Base-by-base conservation (phyloP, 2,329 filamentous ascomycete species). In the Aschersonia sp. region DNA sequence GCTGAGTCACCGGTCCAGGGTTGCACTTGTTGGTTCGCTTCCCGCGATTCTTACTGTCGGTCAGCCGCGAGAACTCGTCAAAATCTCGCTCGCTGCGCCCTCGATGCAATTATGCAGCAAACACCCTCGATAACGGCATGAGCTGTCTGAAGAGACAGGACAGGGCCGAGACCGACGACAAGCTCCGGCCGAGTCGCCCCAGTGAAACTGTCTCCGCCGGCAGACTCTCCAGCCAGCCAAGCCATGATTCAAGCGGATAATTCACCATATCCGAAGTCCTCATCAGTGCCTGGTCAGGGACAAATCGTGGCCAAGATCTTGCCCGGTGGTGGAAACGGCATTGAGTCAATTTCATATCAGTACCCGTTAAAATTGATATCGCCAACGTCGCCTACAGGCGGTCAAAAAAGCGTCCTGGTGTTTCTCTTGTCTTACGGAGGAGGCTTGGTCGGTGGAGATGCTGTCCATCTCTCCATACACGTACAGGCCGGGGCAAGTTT, bases 371-470 rank as follows among this genome's bases (percentile, higher is more conserved):
- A 98, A 64, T 76, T 98, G 49, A 86, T 98, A 51, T 84, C 88
- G 0, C 87, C 90, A 11, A 51, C 45, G 1, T 74, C 81, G 11
- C 77, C 83, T 9, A 70, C 81, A 5, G 72, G 74, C 44, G 69
- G 76, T 41, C 74, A 81, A 48, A 72, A 75, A 53, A 85, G 85
- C 48, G 74, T 88, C 7, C 77, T 92, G 32, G 81, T 95, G 41
- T 97, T 95, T 60, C 73, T 97, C 39, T 74, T 98, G 45, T 95
- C 89, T 1, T 98, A 97, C 61, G 92, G 92, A 45, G 92, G 92
- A 42, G 92, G 92, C 2, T 77, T 98, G 11, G 85, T 98, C 2
- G 86, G 84, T 10, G 88, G 89, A 41, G 92, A 98, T 63, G 72
- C 77, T 53, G 83, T 97, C 62, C 72, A 82, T 57, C 76, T 98